phyloP scores from a whole-genome alignment of 1,284 basidiomycete genomes.

The Meripilus lineatus region DNA sequence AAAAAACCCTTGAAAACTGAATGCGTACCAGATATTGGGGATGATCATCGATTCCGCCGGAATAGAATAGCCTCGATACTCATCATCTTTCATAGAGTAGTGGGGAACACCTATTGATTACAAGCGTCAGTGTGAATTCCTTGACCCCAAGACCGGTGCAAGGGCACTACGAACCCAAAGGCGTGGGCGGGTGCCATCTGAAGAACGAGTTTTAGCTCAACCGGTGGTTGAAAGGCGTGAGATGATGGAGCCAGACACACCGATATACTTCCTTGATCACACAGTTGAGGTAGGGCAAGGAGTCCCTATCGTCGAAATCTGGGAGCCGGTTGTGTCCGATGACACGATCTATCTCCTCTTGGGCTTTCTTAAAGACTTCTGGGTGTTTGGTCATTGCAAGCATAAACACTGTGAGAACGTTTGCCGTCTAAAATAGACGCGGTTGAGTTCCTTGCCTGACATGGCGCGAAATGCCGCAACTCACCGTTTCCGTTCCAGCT shows the following conservation, averaged over 20 bases:
- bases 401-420: slow-evolving; percentile 20
- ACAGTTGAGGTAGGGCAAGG: slow-evolving; percentile 30
- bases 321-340: slow-evolving; percentile 27
- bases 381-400: slow-evolving; percentile 23
- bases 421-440: slow-evolving; percentile 16
- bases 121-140: neutral
- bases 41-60: slow-evolving; percentile 20
- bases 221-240: neutral
- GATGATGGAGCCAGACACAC: slow-evolving; percentile 9
- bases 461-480: too few relatives aligned
- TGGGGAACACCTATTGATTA: slow-evolving; percentile 19
- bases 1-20: neutral
- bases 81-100: slow-evolving; percentile 14
- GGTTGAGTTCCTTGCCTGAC: too few relatives aligned
- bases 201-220: neutral
- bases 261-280: slow-evolving; percentile 27
- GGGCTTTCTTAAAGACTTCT: slow-evolving; percentile 22
- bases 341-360: slow-evolving; percentile 28
- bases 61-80: slow-evolving; percentile 18
- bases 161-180: slow-evolving; percentile 15
- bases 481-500: slow-evolving; percentile 22
- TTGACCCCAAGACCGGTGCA: neutral
- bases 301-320: slow-evolving; percentile 26
- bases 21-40: slow-evolving; percentile 22
- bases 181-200: slow-evolving; percentile 19